Conservation (phyloP, 2,329 filamentous ascomycete species). For the Hyphodiscus sp. region DNA sequence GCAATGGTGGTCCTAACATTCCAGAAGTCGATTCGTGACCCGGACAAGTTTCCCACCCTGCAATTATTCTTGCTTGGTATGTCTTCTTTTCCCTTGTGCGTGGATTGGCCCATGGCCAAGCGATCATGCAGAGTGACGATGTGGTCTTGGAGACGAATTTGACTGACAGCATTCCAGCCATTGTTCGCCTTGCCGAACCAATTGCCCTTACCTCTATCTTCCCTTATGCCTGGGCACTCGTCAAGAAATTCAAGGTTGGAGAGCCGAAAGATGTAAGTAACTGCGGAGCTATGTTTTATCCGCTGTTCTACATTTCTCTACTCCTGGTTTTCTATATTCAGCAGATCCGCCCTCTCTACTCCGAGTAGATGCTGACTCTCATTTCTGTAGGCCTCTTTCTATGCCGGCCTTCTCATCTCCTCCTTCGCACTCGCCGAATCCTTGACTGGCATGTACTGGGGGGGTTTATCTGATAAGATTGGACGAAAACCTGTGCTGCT, state of each 20-base stretch:
- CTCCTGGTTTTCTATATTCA: too few relatives aligned
- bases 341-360: too few relatives aligned
- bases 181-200: constrained; percentile 87
- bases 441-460: constrained; percentile 83
- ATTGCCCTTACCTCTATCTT: constrained; percentile 92
- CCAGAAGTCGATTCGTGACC: constrained; percentile 43
- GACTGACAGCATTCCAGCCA: constrained; percentile 47
- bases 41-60: constrained; percentile 70
- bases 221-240: constrained; percentile 81
- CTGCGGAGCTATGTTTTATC: too few relatives aligned
- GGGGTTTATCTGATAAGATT: constrained; percentile 70
- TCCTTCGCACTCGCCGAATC: constrained; percentile 80
- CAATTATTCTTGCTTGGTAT: constrained; percentile 82
- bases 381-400: constrained; percentile 55
- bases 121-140: too few relatives aligned
- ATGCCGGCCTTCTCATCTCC: constrained; percentile 81
- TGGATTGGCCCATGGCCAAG: too few relatives aligned
- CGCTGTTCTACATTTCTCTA: too few relatives aligned
- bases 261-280: constrained; percentile 53
- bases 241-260: constrained; percentile 69
- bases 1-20: constrained; percentile 26
- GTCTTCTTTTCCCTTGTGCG: constrained; percentile 26
- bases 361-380: too few relatives aligned
- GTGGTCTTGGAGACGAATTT: too few relatives aligned
- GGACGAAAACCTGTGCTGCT: constrained; percentile 83